These are phyloP conservation scores for Trichoderma atroviride DNA, from an alignment of 2,329 filamentous ascomycete species.

Conservation along the genomic window DNA sequence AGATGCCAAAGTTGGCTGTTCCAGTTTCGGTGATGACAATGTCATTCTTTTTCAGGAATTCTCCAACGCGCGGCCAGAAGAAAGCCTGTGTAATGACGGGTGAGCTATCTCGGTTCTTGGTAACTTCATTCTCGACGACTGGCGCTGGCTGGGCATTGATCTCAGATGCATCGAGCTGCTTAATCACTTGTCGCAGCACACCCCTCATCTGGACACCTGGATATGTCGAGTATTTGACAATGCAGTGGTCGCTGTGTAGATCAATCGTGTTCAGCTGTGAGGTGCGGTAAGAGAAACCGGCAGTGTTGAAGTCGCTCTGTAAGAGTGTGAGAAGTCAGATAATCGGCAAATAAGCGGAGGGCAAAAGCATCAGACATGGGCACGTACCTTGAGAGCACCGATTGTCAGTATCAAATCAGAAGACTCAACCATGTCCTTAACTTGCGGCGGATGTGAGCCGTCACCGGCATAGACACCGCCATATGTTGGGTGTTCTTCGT, in stretches of 20 bases:
- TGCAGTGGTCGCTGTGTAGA: conserved; percentile 73
- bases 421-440: conserved; percentile 65
- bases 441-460: conserved; percentile 66
- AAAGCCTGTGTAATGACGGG: conserved; percentile 66
- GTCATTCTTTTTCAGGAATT: conserved; percentile 72
- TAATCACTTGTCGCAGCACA: conserved; percentile 71
- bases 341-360: background rate
- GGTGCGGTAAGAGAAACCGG: conserved; percentile 79
- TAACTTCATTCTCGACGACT: conserved; percentile 55
- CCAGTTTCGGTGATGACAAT: conserved; percentile 86
- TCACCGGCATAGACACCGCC: conserved; percentile 85
- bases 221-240: conserved; percentile 78
- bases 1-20: conserved; percentile 85
- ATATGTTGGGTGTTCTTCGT: conserved; percentile 75
- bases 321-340: background rate
- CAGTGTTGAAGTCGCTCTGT: conserved; percentile 78
- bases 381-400: conserved; percentile 59
- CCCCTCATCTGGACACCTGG: conserved; percentile 76
- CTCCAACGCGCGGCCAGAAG: conserved; percentile 76
- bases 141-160: conserved; percentile 60
- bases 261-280: conserved; percentile 78
- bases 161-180: conserved; percentile 58
- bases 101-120: conserved; percentile 44
- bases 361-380: background rate
- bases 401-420: conserved; percentile 73